These are phyloP conservation scores for Pestalotiopsis sp. DNA, from an alignment of 2,329 filamentous ascomycete genomes.

Conservation along the genomic window DNA sequence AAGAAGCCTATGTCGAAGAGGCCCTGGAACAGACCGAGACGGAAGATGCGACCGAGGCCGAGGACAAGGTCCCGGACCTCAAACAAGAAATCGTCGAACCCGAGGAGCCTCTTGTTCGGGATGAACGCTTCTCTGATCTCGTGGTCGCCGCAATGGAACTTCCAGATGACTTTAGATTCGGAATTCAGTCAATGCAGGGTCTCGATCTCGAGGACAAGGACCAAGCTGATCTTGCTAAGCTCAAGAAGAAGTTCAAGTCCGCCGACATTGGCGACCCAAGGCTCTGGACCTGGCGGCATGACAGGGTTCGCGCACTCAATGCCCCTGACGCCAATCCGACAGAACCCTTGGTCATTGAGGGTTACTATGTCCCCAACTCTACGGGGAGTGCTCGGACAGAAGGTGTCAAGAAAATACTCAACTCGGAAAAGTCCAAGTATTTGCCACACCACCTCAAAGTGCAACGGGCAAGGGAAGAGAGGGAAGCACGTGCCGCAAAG, in stretches of 20 bases:
- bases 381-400: conserved; percentile 90
- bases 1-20: conserved; percentile 50
- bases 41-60: conserved; percentile 32
- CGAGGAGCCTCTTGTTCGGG: conserved; percentile 37
- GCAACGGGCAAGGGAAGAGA: conserved; percentile 85
- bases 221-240: conserved; percentile 49
- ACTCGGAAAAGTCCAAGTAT: conserved; percentile 98
- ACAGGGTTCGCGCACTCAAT: conserved; percentile 60
- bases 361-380: conserved; percentile 81
- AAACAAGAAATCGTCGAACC: conserved; percentile 27
- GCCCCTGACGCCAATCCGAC: conserved; percentile 32
- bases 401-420: conserved; percentile 91
- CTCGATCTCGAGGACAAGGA: conserved; percentile 48
- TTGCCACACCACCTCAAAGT: conserved; percentile 97
- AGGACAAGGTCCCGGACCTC: conserved; percentile 26
- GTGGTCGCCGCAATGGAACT: conserved; percentile 49
- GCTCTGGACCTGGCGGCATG: conserved; percentile 60
- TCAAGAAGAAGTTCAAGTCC: conserved; percentile 49
- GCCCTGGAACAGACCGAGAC: conserved; percentile 38
- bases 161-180: conserved; percentile 46
- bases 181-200: conserved; percentile 46
- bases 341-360: conserved; percentile 53
- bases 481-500: conserved; percentile 72
- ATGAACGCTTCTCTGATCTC: conserved; percentile 52
- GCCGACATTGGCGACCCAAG: conserved; percentile 51